These are phyloP conservation scores for Pueraria montana DNA, from an alignment of 306 rosid species.

Conservation along the genomic window DNA sequence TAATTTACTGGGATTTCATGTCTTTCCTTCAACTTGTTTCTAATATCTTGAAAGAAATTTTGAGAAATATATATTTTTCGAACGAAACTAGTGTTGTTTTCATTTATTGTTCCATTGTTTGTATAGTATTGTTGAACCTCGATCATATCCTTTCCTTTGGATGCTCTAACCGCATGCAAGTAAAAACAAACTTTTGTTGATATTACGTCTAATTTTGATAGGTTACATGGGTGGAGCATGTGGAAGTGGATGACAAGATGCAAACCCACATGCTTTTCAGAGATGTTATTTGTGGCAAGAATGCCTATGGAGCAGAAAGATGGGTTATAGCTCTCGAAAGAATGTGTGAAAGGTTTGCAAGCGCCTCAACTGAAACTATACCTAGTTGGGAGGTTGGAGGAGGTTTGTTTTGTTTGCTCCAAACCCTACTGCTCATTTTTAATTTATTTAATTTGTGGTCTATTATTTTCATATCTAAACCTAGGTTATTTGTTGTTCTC, in stretches of 20 bases:
- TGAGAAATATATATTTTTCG: too few species aligned
- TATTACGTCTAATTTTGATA: conserved; percentile 24
- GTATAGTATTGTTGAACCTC: too few species aligned
- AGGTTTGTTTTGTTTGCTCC: conserved; percentile 43
- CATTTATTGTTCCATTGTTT: not conserved
- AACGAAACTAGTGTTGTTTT: not conserved
- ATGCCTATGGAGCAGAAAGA: conserved; percentile 75
- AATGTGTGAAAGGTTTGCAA: conserved; percentile 67
- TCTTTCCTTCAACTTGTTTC: not conserved
- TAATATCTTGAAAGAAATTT: not conserved
- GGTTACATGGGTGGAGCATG: conserved; percentile 83
- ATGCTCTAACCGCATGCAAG: too few species aligned
- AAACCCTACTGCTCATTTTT: not conserved
- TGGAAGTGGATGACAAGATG: conserved; percentile 66
- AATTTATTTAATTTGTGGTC: not conserved
- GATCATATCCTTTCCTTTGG: too few species aligned
- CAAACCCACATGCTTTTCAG: conserved; percentile 61
- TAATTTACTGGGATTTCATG: not conserved
- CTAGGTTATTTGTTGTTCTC: not conserved
- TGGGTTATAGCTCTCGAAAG: conserved; percentile 77
- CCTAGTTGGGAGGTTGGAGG: conserved; percentile 47
- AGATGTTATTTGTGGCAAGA: conserved; percentile 44
- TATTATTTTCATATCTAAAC: not conserved
- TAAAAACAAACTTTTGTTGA: too few species aligned
- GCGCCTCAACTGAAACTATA: conserved; percentile 23